phyloP scores from a whole-genome alignment of 148 eudicot genomes.

The Vaccinium corymbosum region DNA sequence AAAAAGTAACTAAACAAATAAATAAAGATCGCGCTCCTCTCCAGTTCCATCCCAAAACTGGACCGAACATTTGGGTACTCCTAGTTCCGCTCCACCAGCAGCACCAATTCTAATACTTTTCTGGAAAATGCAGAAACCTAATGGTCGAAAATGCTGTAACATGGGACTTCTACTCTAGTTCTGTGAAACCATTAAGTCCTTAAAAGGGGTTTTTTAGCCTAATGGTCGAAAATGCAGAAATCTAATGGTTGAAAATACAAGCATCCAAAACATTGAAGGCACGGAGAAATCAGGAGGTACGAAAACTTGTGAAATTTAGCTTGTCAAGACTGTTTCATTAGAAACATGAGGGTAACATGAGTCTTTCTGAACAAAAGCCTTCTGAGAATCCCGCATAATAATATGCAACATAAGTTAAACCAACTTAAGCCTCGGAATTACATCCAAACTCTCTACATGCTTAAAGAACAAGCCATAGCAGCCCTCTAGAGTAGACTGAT shows the following conservation, averaged over 20 bases:
- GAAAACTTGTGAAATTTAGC: neutral
- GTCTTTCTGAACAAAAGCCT: conserved; percentile 5
- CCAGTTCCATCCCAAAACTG: neutral
- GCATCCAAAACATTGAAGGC: neutral
- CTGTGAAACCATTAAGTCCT: neutral
- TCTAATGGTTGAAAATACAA: too few species aligned
- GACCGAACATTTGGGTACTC: neutral
- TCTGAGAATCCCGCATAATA: neutral
- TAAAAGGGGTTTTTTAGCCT: neutral
- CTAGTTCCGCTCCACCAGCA: neutral
- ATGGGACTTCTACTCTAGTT: too few species aligned
- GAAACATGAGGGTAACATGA: conserved; percentile 18
- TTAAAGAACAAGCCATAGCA: conserved; percentile 9
- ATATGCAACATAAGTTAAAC: conserved; percentile 14
- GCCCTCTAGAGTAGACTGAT: conserved; percentile 16
- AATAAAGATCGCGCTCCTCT: neutral
- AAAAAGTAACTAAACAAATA: too few species aligned
- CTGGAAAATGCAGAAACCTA: neutral
- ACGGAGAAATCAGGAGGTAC: neutral
- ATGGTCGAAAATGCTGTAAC: neutral
- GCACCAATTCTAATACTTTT: neutral
- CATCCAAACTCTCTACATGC: conserved; percentile 25
- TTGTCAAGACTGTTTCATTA: conserved; percentile 10
- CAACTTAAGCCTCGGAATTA: conserved; percentile 16
- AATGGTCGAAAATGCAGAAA: too few species aligned